Percentiles rank a stretch among this genome's conserved stretches.
phyloP scores from a whole-genome alignment of 2,329 filamentous ascomycete species.

The Phialophora chinensis region DNA sequence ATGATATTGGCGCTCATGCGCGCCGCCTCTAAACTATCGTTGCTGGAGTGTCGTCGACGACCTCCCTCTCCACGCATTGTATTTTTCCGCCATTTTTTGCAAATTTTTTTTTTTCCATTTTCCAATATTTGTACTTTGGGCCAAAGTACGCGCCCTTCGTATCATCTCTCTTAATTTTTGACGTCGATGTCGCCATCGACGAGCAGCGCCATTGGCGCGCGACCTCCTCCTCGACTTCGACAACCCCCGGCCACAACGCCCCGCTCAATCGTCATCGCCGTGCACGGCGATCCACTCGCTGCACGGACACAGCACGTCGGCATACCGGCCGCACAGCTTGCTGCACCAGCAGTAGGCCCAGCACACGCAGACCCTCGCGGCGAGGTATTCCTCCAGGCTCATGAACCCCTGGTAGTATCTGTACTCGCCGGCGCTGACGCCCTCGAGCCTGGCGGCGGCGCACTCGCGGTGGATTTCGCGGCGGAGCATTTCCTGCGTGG shows the following conservation, averaged over 20 bases:
- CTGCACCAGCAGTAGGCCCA: constrained; percentile 37
- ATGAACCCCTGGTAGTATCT: constrained; percentile 38
- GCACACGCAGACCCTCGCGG: constrained; percentile 36
- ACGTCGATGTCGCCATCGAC: neutral
- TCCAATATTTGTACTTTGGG: neutral
- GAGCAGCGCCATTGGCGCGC: neutral
- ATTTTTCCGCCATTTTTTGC: neutral
- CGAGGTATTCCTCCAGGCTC: constrained; percentile 37
- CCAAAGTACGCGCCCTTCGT: neutral
- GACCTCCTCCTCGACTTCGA: neutral
- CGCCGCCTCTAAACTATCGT: neutral
- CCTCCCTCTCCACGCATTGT: neutral
- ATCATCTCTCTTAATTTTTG: neutral
- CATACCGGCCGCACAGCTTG: constrained; percentile 38
- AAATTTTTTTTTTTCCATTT: neutral
- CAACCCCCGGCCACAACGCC: no score
- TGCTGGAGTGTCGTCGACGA: neutral
- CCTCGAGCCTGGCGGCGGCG: constrained; percentile 34
- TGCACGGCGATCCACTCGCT: constrained; percentile 27
- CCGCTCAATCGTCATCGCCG: constrained; percentile 8
- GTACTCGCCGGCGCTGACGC: constrained; percentile 35
- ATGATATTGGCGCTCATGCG: neutral
- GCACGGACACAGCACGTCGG: constrained; percentile 39
- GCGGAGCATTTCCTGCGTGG: constrained; percentile 28
- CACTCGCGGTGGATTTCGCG: constrained; percentile 36